Base-by-base conservation (phyloP, 2,329 filamentous ascomycete genomes). In the Xylaria sp. region DNA sequence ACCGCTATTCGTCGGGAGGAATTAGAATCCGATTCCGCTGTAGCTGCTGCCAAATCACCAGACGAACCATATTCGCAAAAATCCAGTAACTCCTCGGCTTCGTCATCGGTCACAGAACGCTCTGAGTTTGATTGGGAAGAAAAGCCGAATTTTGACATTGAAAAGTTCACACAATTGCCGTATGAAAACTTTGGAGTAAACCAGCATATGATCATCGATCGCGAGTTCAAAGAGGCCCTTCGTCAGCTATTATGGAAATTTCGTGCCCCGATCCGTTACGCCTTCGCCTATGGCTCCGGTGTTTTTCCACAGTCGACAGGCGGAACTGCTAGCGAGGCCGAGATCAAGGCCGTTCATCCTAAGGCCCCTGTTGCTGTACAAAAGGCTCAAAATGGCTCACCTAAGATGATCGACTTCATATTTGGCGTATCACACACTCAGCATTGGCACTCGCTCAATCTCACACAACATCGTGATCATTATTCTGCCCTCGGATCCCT, bases 331-430 rank as follows among this genome's bases (percentile, higher is more conserved):
- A 83, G 88, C 28, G 86, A 87, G 59, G 84, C 83, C 12, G 84
- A 87, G 65, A 83, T 89, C 71, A 84, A 80, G 67, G 88, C 90
- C 23, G 88, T 94, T 28, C 95, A 98, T 77, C 91, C 94, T 7
- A 90, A 94, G 69, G 90, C 95, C 1, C 93, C 94, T 0, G 85
- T 89, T 60, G 93, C 93, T 0, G 90, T 98, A 8, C 85, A 91
- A 72, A 93, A 93, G 73, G 92, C 94, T 72, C 95, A 98, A 80
- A 90, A 93, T 75, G 93, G 93, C 34, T 90, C 90, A 0, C 93
- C 93, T 13, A 97, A 97, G 83, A 97, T 98, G 90, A 97, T 99
- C 71, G 96, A 99, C 81, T 97, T 99, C 78, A 97, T 99, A 73
- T 96, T 99, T 78, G 96, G 95, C 30, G 95, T 98, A 12, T 93